Evolutionary conservation across 345 rosid genomes (phyloP), one percentile per base, ranked within the genome.

Genomic region (Zanthoxylum bungeanum): DNA sequence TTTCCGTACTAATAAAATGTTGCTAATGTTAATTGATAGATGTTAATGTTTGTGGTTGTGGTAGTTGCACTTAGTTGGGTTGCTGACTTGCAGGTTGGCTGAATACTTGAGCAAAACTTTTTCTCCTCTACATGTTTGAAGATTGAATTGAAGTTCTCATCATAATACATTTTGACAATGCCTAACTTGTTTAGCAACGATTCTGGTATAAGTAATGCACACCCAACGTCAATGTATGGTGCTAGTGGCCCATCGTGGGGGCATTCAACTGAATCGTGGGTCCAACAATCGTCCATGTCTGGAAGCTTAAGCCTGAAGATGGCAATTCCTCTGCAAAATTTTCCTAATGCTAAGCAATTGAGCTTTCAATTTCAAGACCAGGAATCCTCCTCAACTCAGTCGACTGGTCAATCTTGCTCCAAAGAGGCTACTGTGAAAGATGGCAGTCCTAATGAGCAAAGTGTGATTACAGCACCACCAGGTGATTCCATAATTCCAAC

Each of bases 371-470:
- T 85, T 72, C 94, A 84, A 64, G 97, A 86, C 44, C 94, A 80
- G 68, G 94, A 93, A 39, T 82, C 87, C 9, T 76, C 89, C 21
- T 90, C 97, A 22, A 69, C 86, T 69, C 98, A 93, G 40, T 90
- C 94, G 4, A 90, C 88, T 47, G 81, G 85, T 71, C 90, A 90
- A 49, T 90, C 97, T 66, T 88, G 80, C 63, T 55, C 84, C 49
- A 85, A 89, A 84, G 88, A 83, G 70, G 85, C 77, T 27, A 79
- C 78, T 77, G 63, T 83, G 67, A 86, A 84, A 40, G 85, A 85
- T 72, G 79, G 79, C 78, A 70, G 71, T 30, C 73, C 79, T 31
- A 69, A 61, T 4, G 70, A 65, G 53, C 84, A 78, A 64, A 73
- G 61, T 68, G 51, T 64, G 0, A 67, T 75, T 50, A 77, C 81